Evolutionary conservation across 2,329 filamentous ascomycete genomes (phyloP).

Genomic region (Paecilomyces formosus): DNA sequence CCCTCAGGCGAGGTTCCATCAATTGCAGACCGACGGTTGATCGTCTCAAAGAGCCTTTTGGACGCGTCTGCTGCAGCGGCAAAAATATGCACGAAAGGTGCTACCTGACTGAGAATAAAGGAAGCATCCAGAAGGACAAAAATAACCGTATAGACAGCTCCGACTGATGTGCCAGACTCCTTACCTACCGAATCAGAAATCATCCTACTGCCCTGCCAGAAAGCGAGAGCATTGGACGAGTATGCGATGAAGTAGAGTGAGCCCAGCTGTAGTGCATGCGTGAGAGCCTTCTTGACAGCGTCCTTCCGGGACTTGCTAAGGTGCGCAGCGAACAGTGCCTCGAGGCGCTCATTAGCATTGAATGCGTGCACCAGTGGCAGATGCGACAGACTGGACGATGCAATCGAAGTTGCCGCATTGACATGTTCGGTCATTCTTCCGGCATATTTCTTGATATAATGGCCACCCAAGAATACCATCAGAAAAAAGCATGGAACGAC

Average conservation of each 20-base stretch:
- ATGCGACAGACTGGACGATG: slow-evolving; percentile 50
- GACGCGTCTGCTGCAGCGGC: slow-evolving; percentile 9
- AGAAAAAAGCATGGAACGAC: slow-evolving; percentile 41
- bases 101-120: slow-evolving; percentile 30
- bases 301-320: slow-evolving; percentile 44
- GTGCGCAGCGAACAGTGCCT: slow-evolving; percentile 47
- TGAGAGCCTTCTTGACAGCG: slow-evolving; percentile 49
- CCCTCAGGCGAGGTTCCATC: slow-evolving; percentile 6
- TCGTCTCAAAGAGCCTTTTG: slow-evolving; percentile 8
- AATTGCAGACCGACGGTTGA: slow-evolving; percentile 9
- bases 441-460: slow-evolving; percentile 38
- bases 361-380: slow-evolving; percentile 54
- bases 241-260: slow-evolving; percentile 59
- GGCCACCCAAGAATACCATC: slow-evolving; percentile 34
- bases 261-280: slow-evolving; percentile 50
- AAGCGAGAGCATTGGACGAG: slow-evolving; percentile 56
- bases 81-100: slow-evolving; percentile 28
- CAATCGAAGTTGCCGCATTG: slow-evolving; percentile 50
- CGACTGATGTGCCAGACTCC: slow-evolving; percentile 18
- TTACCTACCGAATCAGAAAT: slow-evolving; percentile 34
- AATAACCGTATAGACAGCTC: slow-evolving; percentile 30
- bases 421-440: slow-evolving; percentile 41
- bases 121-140: slow-evolving; percentile 33
- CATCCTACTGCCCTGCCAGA: slow-evolving; percentile 56
- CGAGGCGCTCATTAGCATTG: slow-evolving; percentile 38